Evolutionary conservation across 139 green algal genomes (phyloP).

Genomic region (Eudorina sp.): DNA sequence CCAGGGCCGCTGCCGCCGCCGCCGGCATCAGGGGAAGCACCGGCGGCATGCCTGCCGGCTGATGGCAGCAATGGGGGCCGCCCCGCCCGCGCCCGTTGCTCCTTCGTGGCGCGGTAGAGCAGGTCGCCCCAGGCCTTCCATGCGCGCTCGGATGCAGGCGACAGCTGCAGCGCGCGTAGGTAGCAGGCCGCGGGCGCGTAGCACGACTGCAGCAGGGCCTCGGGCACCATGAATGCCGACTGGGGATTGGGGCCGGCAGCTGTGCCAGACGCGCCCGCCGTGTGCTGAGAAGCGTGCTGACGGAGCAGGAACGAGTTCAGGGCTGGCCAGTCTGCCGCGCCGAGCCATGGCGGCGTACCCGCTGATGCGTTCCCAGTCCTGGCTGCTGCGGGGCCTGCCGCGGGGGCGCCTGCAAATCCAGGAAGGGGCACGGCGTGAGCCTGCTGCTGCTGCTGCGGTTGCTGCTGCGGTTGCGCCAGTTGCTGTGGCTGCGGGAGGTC

Average conservation of each 20-base stretch:
- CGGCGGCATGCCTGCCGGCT: background rate
- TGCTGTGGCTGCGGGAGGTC: slow-evolving; percentile 37
- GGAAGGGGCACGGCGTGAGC: background rate
- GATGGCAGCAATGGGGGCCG: background rate
- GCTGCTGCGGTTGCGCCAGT: background rate
- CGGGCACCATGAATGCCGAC: background rate
- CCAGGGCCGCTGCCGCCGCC: background rate
- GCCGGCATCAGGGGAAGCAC: background rate
- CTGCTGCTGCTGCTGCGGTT: background rate
- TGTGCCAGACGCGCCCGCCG: background rate
- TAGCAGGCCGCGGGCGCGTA: background rate
- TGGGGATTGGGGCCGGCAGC: background rate
- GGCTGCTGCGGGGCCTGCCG: background rate
- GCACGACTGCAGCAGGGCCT: slow-evolving; percentile 5
- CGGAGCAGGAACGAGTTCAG: background rate
- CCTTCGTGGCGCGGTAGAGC: slow-evolving; percentile 28
- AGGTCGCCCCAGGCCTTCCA: slow-evolving; percentile 54
- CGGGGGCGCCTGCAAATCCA: background rate
- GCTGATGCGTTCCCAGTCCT: too few species aligned
- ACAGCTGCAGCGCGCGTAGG: slow-evolving; percentile 39
- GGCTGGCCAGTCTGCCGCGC: background rate
- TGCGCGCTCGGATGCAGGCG: background rate
- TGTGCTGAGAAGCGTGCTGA: background rate
- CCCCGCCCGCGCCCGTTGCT: background rate
- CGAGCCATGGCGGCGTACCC: background rate